Evolutionary conservation across 768 basidiomycete genomes (phyloP).

Genomic region (Amanita polypyramis): DNA sequence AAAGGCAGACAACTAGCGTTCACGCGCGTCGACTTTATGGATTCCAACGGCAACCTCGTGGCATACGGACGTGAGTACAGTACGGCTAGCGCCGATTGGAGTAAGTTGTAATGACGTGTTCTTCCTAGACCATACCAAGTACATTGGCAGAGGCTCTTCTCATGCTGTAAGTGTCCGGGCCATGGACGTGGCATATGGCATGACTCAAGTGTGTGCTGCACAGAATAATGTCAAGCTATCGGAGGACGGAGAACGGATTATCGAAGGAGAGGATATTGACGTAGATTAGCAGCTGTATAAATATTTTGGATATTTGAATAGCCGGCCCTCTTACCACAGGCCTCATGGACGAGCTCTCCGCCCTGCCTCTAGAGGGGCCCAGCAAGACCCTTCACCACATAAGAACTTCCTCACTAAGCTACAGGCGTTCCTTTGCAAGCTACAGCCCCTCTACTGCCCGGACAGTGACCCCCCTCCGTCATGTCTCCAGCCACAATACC

Average conservation of each 20-base stretch:
- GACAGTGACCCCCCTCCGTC: conserved; percentile 6
- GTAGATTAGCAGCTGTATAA: conserved; percentile 17
- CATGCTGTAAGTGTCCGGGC: conserved; percentile 24
- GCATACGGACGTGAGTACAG: conserved; percentile 66
- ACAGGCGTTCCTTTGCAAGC: conserved; percentile 18
- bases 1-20: conserved; percentile 73
- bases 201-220: conserved; percentile 5
- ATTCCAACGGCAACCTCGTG: conserved; percentile 52
- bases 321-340: not conserved
- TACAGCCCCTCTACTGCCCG: conserved; percentile 17
- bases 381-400: conserved; percentile 19
- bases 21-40: conserved; percentile 70
- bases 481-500: not conserved
- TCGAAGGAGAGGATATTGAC: conserved; percentile 49
- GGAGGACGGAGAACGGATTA: conserved; percentile 60
- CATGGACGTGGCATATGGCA: not conserved
- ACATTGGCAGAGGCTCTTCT: conserved; percentile 59
- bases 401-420: conserved; percentile 22
- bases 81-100: not conserved
- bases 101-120: conserved; percentile 6
- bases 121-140: conserved; percentile 71
- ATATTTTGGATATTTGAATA: not conserved
- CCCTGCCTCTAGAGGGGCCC: conserved; percentile 24
- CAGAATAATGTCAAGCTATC: conserved; percentile 75
- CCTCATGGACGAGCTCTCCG: conserved; percentile 30